A percentile compares a stretch with the other conserved stretches of the same genome.
These are phyloP conservation scores for Aureobasidium sp. DNA, from an alignment of 2,329 filamentous ascomycete species.

Conservation along the genomic window DNA sequence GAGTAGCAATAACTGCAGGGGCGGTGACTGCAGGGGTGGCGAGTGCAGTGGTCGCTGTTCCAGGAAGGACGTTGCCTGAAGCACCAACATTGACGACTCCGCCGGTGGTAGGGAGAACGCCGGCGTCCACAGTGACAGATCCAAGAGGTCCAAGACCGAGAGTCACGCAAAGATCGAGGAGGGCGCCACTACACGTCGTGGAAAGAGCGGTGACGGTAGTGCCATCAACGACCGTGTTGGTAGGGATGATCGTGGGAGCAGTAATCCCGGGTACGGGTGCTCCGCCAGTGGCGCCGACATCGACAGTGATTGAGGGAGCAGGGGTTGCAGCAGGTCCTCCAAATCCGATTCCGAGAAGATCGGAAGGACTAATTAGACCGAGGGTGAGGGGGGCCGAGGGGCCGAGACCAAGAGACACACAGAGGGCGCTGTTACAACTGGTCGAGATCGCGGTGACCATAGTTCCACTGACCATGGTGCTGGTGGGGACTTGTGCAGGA, in stretches of 20 bases:
- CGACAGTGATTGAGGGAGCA: neutral
- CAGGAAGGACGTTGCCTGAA: too few relatives aligned
- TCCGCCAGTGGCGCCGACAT: neutral
- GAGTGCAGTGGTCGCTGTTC: too few relatives aligned
- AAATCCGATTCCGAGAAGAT: too few relatives aligned
- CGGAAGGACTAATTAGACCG: too few relatives aligned
- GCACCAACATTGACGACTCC: neutral
- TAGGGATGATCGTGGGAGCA: neutral
- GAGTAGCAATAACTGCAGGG: too few relatives aligned
- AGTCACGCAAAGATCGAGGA: neutral
- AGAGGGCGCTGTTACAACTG: neutral
- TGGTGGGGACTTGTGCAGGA: too few relatives aligned
- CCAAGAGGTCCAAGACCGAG: neutral
- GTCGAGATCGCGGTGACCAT: neutral
- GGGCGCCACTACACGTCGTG: neutral
- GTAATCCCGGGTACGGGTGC: too few relatives aligned
- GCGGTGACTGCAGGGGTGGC: neutral
- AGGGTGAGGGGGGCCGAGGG: neutral
- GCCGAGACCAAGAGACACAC: neutral
- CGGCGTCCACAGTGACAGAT: neutral
- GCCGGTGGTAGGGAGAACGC: neutral
- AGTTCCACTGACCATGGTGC: too few relatives aligned
- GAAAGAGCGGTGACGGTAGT: neutral
- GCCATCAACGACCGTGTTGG: neutral
- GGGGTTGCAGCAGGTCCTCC: neutral